Percentiles rank a stretch among this genome's conserved stretches.
Conservation (phyloP, 345 rosid species). For the Barbarea vulgaris region DNA sequence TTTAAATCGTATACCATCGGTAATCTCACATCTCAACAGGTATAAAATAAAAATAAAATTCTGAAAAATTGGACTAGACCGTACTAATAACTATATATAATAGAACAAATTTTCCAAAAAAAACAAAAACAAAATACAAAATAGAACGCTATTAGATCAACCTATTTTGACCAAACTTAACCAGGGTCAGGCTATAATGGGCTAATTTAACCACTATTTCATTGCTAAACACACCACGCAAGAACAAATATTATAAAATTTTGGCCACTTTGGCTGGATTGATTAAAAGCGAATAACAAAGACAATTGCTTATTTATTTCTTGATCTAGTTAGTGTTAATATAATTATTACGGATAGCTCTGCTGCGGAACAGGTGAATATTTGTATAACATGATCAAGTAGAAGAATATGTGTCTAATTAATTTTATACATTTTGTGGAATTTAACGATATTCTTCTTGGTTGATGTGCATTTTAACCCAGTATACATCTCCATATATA, state of each 20-base stretch:
- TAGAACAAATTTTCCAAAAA: not conserved
- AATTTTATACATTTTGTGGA: not conserved
- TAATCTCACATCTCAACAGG: not conserved
- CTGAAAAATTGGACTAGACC: not conserved
- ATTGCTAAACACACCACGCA: not conserved
- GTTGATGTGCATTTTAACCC: slow-evolving; percentile 31
- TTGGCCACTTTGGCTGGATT: not conserved
- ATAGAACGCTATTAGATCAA: not conserved
- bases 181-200: not conserved
- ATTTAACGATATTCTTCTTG: slow-evolving; percentile 33
- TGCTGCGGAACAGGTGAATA: not conserved
- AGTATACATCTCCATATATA: not conserved
- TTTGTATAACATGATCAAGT: not conserved
- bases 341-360: not conserved
- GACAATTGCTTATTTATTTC: not conserved
- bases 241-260: not conserved
- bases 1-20: not conserved
- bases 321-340: not conserved
- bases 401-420: slow-evolving; percentile 30
- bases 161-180: not conserved
- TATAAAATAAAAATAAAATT: not conserved
- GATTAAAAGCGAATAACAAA: not conserved
- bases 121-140: not conserved
- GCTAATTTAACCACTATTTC: not conserved
- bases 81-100: not conserved